These are phyloP conservation scores for Clavaria fumosa DNA, from an alignment of 768 basidiomycete species.

Conservation along the genomic window DNA sequence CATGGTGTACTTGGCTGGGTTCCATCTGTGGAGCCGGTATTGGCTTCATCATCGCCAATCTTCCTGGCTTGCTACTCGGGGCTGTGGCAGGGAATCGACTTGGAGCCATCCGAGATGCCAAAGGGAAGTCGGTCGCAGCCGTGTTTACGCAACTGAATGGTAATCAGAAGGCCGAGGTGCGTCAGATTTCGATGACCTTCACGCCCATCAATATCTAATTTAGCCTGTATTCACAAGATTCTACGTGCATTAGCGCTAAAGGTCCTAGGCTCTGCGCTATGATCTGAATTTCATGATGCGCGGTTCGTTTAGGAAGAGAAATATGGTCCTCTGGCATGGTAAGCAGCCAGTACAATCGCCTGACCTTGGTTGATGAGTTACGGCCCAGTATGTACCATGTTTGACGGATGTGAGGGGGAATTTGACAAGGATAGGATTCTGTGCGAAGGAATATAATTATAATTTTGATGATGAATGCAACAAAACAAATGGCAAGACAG, in stretches of 20 bases:
- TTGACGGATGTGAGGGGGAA: too few species aligned
- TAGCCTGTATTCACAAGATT: constrained; percentile 34
- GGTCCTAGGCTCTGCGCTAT: constrained; percentile 53
- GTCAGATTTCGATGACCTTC: too few species aligned
- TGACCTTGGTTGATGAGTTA: too few species aligned
- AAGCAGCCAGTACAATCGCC: too few species aligned
- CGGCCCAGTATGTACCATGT: too few species aligned
- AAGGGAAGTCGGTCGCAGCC: constrained; percentile 82
- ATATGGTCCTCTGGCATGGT: too few species aligned
- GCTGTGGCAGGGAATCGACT: constrained; percentile 81
- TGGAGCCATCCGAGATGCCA: constrained; percentile 84
- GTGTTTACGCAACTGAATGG: constrained; percentile 70
- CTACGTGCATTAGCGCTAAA: constrained; percentile 70
- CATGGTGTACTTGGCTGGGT: constrained; percentile 70
- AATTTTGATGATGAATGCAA: too few species aligned
- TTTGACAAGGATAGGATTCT: too few species aligned
- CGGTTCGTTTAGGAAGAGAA: too few species aligned
- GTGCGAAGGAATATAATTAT: too few species aligned
- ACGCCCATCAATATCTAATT: neutral
- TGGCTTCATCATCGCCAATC: constrained; percentile 55
- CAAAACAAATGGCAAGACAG: too few species aligned
- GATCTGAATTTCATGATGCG: neutral
- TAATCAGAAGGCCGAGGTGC: constrained; percentile 76
- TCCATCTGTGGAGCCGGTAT: constrained; percentile 55
- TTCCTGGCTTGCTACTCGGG: constrained; percentile 78